A percentile compares a stretch with the other conserved stretches of the same genome.
phyloP scores from a whole-genome alignment of 768 basidiomycete genomes.

The Pholiota molesta region DNA sequence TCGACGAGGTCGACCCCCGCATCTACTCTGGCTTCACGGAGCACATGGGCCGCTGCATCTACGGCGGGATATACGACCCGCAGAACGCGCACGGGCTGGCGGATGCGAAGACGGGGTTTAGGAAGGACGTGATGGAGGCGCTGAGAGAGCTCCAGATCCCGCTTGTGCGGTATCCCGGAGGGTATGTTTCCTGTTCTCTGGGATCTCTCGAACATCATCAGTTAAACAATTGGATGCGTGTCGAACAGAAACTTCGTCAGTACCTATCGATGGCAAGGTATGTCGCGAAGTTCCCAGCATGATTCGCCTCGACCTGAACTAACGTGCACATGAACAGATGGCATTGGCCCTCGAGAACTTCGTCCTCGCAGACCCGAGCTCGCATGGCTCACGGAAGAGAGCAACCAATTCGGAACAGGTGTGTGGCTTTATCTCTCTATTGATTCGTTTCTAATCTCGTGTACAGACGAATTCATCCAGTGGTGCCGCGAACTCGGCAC shows the following conservation, averaged over 20 bases:
- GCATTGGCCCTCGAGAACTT: constrained; percentile 51
- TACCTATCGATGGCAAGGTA: constrained; percentile 58
- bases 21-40: constrained; percentile 68
- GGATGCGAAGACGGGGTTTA: constrained; percentile 45
- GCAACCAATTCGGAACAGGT: constrained; percentile 63
- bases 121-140: constrained; percentile 52
- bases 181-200: constrained; percentile 29
- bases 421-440: neutral
- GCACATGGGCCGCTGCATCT: constrained; percentile 61
- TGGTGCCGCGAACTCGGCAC: constrained; percentile 54
- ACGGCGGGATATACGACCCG: constrained; percentile 50
- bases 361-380: constrained; percentile 60
- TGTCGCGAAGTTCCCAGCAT: neutral
- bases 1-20: constrained; percentile 47
- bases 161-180: constrained; percentile 56
- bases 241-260: constrained; percentile 53
- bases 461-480: constrained; percentile 50
- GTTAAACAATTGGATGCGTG: no score
- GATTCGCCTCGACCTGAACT: neutral
- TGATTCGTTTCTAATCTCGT: neutral
- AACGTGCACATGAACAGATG: constrained; percentile 36
- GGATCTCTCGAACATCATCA: no score
- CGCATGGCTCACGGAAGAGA: constrained; percentile 63
- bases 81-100: constrained; percentile 36
- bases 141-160: constrained; percentile 50